A percentile compares a stretch with the other conserved stretches of the same genome.
Evolutionary conservation across 352 stramenopile genomes (phyloP).

Genomic region (Phytophthora ramorum): DNA sequence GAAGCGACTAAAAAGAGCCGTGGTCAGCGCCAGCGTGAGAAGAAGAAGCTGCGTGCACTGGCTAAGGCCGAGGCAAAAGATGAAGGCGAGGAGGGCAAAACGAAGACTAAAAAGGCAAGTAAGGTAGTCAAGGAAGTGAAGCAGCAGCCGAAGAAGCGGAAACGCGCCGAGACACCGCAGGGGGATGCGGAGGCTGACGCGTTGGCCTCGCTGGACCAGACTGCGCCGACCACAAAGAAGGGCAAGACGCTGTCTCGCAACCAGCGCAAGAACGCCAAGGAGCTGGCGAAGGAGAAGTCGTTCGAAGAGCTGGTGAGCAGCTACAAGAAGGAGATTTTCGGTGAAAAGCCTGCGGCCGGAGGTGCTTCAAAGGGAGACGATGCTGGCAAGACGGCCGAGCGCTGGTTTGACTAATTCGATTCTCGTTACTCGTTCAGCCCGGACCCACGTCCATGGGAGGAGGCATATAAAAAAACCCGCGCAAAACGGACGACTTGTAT

Average conservation of each 20-base stretch:
- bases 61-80: conserved; percentile 36
- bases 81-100: conserved; percentile 27
- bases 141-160: conserved; percentile 54
- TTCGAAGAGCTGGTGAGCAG: conserved; percentile 81
- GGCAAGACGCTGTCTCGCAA: conserved; percentile 65
- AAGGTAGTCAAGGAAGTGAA: conserved; percentile 43
- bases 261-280: conserved; percentile 69
- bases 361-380: conserved; percentile 20
- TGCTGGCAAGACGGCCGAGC: conserved; percentile 39
- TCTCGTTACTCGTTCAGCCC: conserved; percentile 1
- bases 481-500: conserved; percentile 5
- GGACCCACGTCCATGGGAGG: neutral
- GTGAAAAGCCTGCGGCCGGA: conserved; percentile 37
- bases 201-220: conserved; percentile 23
- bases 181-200: conserved; percentile 33
- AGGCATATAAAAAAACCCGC: neutral
- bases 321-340: conserved; percentile 90
- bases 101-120: conserved; percentile 43
- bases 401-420: conserved; percentile 73
- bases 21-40: conserved; percentile 77
- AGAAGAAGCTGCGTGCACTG: conserved; percentile 63
- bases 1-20: conserved; percentile 69
- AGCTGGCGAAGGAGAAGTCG: conserved; percentile 64
- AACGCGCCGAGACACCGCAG: conserved; percentile 28
- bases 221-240: conserved; percentile 30